phyloP scores from a whole-genome alignment of 2,329 filamentous ascomycete genomes.

The Scedosporium minutisporum region DNA sequence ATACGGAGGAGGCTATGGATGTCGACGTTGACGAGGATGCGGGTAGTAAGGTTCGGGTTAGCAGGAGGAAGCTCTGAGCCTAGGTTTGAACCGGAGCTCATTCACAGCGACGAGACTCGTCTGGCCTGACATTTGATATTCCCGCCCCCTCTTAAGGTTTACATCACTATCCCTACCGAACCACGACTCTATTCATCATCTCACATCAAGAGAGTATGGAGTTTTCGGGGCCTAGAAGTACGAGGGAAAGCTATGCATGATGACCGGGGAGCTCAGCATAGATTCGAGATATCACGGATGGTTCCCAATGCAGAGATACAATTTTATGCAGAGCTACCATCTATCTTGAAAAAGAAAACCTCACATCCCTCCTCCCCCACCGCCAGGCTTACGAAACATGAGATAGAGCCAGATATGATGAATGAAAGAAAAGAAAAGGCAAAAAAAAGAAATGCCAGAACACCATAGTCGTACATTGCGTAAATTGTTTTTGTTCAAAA shows the following conservation, averaged over 20 bases:
- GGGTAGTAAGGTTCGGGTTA: constrained; percentile 40
- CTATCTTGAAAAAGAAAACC: no score
- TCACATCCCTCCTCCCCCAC: no score
- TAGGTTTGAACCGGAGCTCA: not conserved
- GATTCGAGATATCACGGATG: no score
- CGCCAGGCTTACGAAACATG: no score
- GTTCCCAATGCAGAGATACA: no score
- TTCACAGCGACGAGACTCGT: not conserved
- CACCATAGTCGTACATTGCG: not conserved
- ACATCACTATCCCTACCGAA: no score
- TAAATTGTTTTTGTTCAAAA: not conserved
- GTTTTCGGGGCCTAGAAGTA: no score
- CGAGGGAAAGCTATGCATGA: no score
- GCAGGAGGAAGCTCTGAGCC: constrained; percentile 44
- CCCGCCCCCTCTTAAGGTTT: not conserved
- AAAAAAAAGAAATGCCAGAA: not conserved
- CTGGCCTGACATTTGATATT: not conserved
- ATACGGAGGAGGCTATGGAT: constrained; percentile 44
- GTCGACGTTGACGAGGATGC: constrained; percentile 41
- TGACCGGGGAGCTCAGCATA: no score
- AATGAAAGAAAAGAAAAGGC: not conserved
- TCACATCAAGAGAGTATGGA: no score
- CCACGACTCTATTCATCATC: no score
- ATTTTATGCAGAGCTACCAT: no score
- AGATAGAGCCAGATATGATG: not conserved